Evolutionary conservation across 78 protist species (phyloP).

Genomic region (Dictyostelium intermedium): DNA sequence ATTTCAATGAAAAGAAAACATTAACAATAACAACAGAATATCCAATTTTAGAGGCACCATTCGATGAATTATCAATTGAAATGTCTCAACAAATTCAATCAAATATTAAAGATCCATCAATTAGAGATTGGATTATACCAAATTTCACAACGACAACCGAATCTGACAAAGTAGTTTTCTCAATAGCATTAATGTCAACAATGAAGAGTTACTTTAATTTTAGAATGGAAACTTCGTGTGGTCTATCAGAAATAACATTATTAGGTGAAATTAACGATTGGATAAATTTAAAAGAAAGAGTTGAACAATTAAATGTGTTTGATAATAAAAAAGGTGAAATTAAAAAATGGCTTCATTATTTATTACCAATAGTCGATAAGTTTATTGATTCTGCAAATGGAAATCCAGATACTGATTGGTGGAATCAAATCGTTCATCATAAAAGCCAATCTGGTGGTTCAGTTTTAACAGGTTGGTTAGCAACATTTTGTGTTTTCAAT

Average conservation of each 20-base stretch:
- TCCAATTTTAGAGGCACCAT: constrained; percentile 37
- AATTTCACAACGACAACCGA: constrained; percentile 38
- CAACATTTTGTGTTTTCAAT: not conserved
- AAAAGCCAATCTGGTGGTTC: not conserved
- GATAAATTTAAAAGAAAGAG: constrained; percentile 2
- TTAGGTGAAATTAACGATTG: constrained; percentile 65
- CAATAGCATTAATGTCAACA: constrained; percentile 65
- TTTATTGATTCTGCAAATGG: constrained; percentile 8
- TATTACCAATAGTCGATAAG: constrained; percentile 38
- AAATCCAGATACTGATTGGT: not conserved
- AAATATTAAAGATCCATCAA: constrained; percentile 37
- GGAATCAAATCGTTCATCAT: constrained; percentile 29
- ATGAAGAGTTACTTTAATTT: constrained; percentile 48
- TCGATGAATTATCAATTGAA: not conserved
- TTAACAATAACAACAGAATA: not conserved
- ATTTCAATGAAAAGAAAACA: constrained; percentile 1
- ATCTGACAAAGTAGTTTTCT: constrained; percentile 4
- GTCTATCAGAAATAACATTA: constrained; percentile 54
- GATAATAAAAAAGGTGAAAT: not conserved
- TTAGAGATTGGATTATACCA: constrained; percentile 29
- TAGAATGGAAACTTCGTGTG: not conserved
- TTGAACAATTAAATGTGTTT: not conserved
- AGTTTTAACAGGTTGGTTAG: not conserved
- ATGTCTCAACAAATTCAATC: not conserved
- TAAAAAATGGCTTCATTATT: constrained; percentile 48